Evolutionary conservation across 495 filamentous ascomycete genomes (phyloP).

Genomic region (Xylaria venustula): DNA sequence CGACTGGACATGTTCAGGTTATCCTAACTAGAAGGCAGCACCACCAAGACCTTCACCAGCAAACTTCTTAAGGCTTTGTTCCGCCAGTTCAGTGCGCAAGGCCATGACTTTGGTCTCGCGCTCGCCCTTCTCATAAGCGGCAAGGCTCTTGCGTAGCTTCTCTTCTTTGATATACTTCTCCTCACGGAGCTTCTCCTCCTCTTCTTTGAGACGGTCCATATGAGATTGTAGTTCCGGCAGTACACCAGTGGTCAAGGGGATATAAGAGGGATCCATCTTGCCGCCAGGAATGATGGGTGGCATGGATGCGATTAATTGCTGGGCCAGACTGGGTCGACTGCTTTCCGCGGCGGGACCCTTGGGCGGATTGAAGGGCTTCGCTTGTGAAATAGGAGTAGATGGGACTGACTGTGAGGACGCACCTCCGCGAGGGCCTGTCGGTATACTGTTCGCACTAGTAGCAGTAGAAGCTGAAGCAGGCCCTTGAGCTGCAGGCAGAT

Average conservation of each 20-base stretch:
- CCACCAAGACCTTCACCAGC: conserved; percentile 44
- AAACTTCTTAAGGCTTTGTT: conserved; percentile 42
- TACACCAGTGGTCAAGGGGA: conserved; percentile 33
- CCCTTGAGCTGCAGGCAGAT: conserved; percentile 29
- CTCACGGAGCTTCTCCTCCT: conserved; percentile 46
- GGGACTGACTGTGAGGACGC: conserved; percentile 23
- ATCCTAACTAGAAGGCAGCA: conserved; percentile 39
- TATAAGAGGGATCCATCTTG: conserved; percentile 36
- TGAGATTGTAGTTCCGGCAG: conserved; percentile 40
- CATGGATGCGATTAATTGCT: conserved; percentile 40
- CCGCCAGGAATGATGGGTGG: conserved; percentile 43
- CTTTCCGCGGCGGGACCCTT: conserved; percentile 45
- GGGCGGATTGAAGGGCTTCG: conserved; percentile 49
- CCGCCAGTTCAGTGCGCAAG: conserved; percentile 43
- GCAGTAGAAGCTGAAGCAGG: conserved; percentile 27
- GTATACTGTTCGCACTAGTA: conserved; percentile 35
- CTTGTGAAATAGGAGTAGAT: conserved; percentile 25
- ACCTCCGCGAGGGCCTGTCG: conserved; percentile 43
- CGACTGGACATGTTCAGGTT: too few species aligned
- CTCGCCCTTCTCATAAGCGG: conserved; percentile 41
- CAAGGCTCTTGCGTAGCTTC: conserved; percentile 40
- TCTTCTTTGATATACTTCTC: conserved; percentile 46
- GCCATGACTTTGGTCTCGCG: conserved; percentile 45
- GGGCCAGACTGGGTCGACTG: conserved; percentile 37
- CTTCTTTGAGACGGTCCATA: conserved; percentile 38